Percentiles rank a stretch among this genome's conserved stretches.
Evolutionary conservation across 2,329 filamentous ascomycete genomes (phyloP).

Genomic region (Scedosporium apiospermum): DNA sequence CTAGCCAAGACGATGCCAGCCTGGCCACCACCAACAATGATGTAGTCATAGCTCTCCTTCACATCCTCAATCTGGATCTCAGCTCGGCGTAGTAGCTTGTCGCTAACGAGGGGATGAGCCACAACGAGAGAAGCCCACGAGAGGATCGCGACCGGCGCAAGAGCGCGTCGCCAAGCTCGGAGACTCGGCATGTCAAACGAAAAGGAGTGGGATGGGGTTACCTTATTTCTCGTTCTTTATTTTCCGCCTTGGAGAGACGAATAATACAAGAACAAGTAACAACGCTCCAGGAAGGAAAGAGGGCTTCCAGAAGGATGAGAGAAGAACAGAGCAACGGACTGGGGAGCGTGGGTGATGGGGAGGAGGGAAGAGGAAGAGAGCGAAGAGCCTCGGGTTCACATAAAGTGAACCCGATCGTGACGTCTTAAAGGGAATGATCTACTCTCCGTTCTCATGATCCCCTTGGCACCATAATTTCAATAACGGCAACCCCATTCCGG

Average conservation of each 20-base stretch:
- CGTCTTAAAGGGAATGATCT: background rate
- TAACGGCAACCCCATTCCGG: background rate
- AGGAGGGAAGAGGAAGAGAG: background rate
- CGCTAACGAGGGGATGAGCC: conserved; percentile 1
- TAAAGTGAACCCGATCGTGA: no score
- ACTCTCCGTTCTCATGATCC: background rate
- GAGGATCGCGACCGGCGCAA: background rate
- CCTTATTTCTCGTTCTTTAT: background rate
- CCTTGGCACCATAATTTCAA: no score
- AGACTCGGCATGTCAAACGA: background rate
- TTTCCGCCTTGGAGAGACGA: background rate
- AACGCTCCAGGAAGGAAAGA: background rate
- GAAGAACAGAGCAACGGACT: background rate
- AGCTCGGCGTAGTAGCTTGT: background rate
- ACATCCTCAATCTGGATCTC: conserved; percentile 5
- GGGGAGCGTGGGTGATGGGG: background rate
- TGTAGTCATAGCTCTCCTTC: conserved; percentile 14
- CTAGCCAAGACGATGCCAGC: conserved; percentile 22
- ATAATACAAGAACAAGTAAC: background rate
- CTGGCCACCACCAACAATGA: conserved; percentile 22
- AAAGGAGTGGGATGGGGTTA: background rate
- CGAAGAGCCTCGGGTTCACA: background rate
- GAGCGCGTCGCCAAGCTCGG: background rate
- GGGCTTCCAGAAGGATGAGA: background rate
- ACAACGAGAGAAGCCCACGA: background rate